Conservation (phyloP, 2,329 filamentous ascomycete species). For the Aspergillus awamori region DNA sequence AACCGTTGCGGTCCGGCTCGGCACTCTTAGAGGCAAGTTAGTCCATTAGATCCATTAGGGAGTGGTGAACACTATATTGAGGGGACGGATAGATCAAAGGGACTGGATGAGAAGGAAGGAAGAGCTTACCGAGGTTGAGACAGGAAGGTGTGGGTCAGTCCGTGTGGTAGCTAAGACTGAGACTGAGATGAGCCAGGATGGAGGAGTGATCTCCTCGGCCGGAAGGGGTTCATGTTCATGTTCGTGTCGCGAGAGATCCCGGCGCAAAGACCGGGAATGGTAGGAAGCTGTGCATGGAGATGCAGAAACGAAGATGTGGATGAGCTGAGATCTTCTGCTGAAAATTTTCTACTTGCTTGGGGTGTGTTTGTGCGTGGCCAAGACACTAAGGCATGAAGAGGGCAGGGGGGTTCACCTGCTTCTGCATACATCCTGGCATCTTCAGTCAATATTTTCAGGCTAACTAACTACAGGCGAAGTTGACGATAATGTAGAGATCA, state of each 20-base stretch:
- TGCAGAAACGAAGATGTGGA: background rate
- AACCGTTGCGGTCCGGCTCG: constrained; percentile 10
- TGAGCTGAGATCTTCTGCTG: background rate
- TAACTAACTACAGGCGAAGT: no score
- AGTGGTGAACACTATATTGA: background rate
- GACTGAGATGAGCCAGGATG: background rate
- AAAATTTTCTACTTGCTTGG: no score
- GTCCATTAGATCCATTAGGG: background rate
- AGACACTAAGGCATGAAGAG: background rate
- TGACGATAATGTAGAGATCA: no score
- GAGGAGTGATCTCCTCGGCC: background rate
- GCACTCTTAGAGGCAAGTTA: background rate
- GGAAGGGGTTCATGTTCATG: background rate
- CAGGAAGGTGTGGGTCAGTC: background rate
- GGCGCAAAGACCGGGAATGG: background rate
- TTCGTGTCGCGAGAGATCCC: no score
- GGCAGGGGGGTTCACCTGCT: background rate
- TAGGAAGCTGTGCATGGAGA: background rate
- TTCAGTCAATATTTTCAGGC: no score
- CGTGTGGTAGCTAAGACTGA: background rate
- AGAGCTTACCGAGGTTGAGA: background rate
- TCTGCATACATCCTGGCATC: no score
- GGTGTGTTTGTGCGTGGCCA: background rate
- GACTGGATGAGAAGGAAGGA: background rate
- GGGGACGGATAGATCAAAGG: background rate